Conservation (phyloP, 2,329 filamentous ascomycete genomes). For the Penicillium sp. region DNA sequence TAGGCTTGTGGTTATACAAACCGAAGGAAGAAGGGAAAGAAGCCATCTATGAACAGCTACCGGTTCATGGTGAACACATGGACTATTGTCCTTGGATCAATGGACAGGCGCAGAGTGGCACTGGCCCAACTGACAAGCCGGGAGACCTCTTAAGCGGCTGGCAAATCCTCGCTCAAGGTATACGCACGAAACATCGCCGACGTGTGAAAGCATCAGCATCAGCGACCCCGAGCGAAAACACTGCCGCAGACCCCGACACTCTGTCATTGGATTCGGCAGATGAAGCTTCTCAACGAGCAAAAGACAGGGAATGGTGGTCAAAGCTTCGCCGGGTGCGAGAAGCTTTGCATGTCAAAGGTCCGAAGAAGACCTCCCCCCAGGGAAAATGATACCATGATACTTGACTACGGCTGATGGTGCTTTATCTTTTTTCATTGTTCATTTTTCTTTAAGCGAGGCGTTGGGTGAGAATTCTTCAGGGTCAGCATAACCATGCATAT, state of each 20-base stretch:
- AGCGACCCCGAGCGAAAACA: conserved; percentile 14
- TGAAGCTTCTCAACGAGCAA: conserved; percentile 48
- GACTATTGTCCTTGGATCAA: conserved; percentile 83
- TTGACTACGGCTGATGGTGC: too few species aligned
- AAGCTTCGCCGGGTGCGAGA: conserved; percentile 65
- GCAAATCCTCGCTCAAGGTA: conserved; percentile 41
- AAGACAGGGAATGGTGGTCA: conserved; percentile 29
- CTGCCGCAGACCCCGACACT: conserved; percentile 26
- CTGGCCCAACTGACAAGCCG: conserved; percentile 28
- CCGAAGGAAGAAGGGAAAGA: conserved; percentile 58
- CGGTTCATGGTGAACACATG: conserved; percentile 69
- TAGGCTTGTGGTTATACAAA: conserved; percentile 93
- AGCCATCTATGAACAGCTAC: conserved; percentile 50
- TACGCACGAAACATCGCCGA: conserved; percentile 38
- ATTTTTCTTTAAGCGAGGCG: background rate
- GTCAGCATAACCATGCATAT: background rate
- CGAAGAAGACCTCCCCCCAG: conserved; percentile 42
- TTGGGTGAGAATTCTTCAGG: background rate
- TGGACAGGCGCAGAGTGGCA: conserved; percentile 55
- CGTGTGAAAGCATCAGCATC: conserved; percentile 22
- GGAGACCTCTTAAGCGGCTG: conserved; percentile 41
- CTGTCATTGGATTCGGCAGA: conserved; percentile 24
- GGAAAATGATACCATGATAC: background rate
- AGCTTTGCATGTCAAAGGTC: conserved; percentile 63
- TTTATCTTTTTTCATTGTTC: conserved; percentile 7